Base-by-base conservation (phyloP, 805 yeast species). In the Candida ulmi region DNA sequence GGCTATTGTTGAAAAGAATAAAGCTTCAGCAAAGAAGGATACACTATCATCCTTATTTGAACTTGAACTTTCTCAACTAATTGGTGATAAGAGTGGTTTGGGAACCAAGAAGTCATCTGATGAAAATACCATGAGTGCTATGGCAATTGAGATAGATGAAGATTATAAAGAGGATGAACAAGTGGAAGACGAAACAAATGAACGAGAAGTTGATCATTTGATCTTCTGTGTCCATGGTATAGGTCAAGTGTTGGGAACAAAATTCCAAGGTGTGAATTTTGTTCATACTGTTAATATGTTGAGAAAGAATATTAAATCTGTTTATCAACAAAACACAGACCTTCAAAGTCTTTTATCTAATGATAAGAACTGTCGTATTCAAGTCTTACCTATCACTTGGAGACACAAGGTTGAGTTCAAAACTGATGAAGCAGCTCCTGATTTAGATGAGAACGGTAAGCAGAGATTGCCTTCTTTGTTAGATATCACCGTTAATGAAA, bases 191-290 rank as follows among this genome's bases (percentile, higher is more conserved):
- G 57, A 62, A 11, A 57, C 78, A 36, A 63, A 73, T 18, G 88
- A 43, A 64, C 69, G 38, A 73, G 46, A 68, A 25, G 60, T 78
- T 23, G 77, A 80, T 27, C 87, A 80, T 53, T 63, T 91, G 45
- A 76, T 90, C 2, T 66, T 91, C n/a, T 88, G 96, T 55, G 76
- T 91, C 23, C 99, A 91, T 63, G 99, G 99, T 0, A 86, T 91
- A 44, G 99, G 98, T 2, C 99, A 91, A 61, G 76, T 80, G 15
- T 65, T 93, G 37, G 95, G 96, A 2, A 69, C 78, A 34, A 76
- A 76, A 52, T 79, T 83, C 54, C 90, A 88, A 50, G 79, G 83
- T 37, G 82, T 91, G 19, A 87, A 87, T 60, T 93, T 91, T 64
- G 80, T 88, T 8, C 95, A 88, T 55, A 88, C 88, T 28, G 76